Percentiles rank a stretch among this genome's conserved stretches.
Evolutionary conservation across 1,284 basidiomycete species (phyloP).

Genomic region (Trametes polyzona): DNA sequence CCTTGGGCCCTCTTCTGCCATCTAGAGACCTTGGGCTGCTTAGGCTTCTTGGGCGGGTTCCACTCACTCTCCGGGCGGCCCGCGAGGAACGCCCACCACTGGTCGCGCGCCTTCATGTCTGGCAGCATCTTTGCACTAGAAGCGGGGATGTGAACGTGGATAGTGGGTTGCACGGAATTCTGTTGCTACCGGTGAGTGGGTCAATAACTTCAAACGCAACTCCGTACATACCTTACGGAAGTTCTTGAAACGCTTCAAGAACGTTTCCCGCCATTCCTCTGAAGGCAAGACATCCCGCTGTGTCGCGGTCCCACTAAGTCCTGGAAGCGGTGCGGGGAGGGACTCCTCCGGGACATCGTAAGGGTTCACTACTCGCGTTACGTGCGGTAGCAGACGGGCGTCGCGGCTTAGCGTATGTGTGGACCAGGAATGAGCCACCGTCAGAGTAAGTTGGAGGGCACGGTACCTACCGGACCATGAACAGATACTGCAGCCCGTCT

Average conservation of each 20-base stretch:
- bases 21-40: slow-evolving; percentile 31
- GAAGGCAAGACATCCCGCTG: slow-evolving; percentile 53
- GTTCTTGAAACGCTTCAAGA: slow-evolving; percentile 62
- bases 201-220: too few relatives aligned
- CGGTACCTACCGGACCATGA: slow-evolving; percentile 68
- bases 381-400: slow-evolving; percentile 60
- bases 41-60: slow-evolving; percentile 55
- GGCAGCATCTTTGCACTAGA: slow-evolving; percentile 51
- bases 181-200: slow-evolving; percentile 32
- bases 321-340: slow-evolving; percentile 28
- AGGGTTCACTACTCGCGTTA: slow-evolving; percentile 68
- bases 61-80: slow-evolving; percentile 70
- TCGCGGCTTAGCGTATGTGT: too few relatives aligned
- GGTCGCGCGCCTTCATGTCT: slow-evolving; percentile 68
- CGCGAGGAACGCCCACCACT: slow-evolving; percentile 78
- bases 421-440: not conserved
- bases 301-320: slow-evolving; percentile 19
- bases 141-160: slow-evolving; percentile 44
- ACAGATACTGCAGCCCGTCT: slow-evolving; percentile 81
- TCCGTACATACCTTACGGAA: slow-evolving; percentile 57
- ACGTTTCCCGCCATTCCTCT: slow-evolving; percentile 62
- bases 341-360: slow-evolving; percentile 47
- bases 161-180: slow-evolving; percentile 69
- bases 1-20: slow-evolving; percentile 34
- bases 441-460: not conserved